phyloP scores from a whole-genome alignment of 352 stramenopile genomes.

The Globisporangium polare region DNA sequence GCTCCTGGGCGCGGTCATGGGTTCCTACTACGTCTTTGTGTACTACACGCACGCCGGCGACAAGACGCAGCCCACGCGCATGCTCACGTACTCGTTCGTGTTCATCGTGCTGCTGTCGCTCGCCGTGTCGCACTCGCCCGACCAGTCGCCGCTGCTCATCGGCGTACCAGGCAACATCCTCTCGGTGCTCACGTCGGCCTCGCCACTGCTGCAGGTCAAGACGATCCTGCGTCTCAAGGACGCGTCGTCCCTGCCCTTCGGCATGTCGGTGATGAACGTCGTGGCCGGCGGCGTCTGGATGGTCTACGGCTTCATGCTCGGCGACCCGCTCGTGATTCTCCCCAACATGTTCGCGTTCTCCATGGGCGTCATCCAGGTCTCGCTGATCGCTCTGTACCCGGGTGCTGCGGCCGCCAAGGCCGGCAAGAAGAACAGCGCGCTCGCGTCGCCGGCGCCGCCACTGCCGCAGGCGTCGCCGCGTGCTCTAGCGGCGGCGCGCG shows the following conservation, averaged over 20 bases:
- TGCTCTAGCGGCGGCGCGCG: too few species aligned
- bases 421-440: not conserved
- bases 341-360: constrained; percentile 66
- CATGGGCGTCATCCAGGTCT: constrained; percentile 73
- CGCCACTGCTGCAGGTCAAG: constrained; percentile 66
- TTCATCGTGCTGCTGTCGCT: constrained; percentile 49
- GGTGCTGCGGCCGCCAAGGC: constrained; percentile 13
- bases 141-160: constrained; percentile 60
- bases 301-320: constrained; percentile 63
- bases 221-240: constrained; percentile 59
- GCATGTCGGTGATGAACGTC: constrained; percentile 81
- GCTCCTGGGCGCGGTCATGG: constrained; percentile 48
- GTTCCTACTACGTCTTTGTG: constrained; percentile 64
- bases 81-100: constrained; percentile 41
- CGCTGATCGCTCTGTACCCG: constrained; percentile 53
- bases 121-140: constrained; percentile 38
- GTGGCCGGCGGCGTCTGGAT: constrained; percentile 63
- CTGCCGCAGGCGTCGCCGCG: not conserved
- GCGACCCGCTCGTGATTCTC: constrained; percentile 57
- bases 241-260: constrained; percentile 62
- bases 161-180: constrained; percentile 72
- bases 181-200: constrained; percentile 63
- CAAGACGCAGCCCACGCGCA: constrained; percentile 33
- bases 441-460: not conserved
- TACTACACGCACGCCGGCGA: constrained; percentile 59